phyloP scores from a whole-genome alignment of 2,329 filamentous ascomycete species.

The Fusarium buxicola region DNA sequence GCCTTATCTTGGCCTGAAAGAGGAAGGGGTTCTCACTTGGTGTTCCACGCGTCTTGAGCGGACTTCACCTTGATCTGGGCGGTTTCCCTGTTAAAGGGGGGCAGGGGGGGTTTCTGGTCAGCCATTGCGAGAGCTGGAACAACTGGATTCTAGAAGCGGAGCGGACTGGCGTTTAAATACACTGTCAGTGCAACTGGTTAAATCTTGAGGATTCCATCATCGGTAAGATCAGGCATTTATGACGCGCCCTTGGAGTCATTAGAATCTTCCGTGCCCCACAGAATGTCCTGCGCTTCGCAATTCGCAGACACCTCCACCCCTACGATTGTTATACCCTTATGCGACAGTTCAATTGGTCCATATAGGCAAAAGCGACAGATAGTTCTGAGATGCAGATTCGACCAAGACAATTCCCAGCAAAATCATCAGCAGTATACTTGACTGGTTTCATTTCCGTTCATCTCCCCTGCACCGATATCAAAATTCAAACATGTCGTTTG shows the following conservation, averaged over 20 bases:
- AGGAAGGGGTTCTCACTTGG: conserved; percentile 61
- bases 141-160: background rate
- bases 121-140: conserved; percentile 2
- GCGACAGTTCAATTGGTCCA: too few species aligned
- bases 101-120: conserved; percentile 59
- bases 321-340: too few species aligned
- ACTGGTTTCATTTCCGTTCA: too few species aligned
- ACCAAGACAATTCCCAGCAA: too few species aligned
- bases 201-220: background rate
- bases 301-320: too few species aligned
- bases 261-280: background rate
- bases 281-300: background rate
- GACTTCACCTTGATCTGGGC: conserved; percentile 83
- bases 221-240: background rate
- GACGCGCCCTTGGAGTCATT: conserved; percentile 1
- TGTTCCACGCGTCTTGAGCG: conserved; percentile 87
- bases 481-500: too few species aligned
- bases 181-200: background rate
- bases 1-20: background rate
- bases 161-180: background rate
- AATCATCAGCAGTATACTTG: too few species aligned
- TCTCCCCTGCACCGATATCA: too few species aligned
- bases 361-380: conserved; percentile 13
- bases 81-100: conserved; percentile 80
- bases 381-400: too few species aligned